These are phyloP conservation scores for Neurospora hispaniola DNA, from an alignment of 495 filamentous ascomycete species.

Conservation along the genomic window DNA sequence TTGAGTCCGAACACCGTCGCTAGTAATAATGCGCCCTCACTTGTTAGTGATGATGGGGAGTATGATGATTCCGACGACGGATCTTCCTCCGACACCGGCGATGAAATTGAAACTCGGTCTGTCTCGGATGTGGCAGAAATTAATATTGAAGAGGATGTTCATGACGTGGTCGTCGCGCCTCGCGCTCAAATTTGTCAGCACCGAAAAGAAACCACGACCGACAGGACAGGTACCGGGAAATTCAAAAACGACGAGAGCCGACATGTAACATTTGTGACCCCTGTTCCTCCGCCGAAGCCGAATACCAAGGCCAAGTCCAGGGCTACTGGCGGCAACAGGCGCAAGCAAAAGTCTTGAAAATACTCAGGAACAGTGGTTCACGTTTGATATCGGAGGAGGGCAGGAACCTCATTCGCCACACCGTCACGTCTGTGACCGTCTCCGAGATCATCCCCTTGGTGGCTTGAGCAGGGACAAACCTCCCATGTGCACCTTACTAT, in stretches of 20 bases:
- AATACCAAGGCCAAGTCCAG: conserved; percentile 12
- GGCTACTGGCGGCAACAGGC: conserved; percentile 8
- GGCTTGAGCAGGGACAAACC: neutral
- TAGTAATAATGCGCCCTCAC: conserved; percentile 70
- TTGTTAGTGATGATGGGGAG: conserved; percentile 80
- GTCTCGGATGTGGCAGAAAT: conserved; percentile 42
- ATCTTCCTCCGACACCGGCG: conserved; percentile 34
- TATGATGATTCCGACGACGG: conserved; percentile 50
- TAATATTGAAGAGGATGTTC: conserved; percentile 32
- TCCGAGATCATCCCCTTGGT: neutral
- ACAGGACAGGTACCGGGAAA: conserved; percentile 13
- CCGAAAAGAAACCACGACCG: conserved; percentile 9
- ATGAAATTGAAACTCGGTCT: conserved; percentile 29
- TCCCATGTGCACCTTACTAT: neutral
- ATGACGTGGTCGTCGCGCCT: conserved; percentile 24
- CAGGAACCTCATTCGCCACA: neutral
- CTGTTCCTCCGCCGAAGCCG: conserved; percentile 24
- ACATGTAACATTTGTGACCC: conserved; percentile 36
- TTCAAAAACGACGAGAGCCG: conserved; percentile 35
- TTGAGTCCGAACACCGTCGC: conserved; percentile 71
- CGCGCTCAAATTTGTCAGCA: conserved; percentile 27
- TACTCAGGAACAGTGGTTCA: neutral
- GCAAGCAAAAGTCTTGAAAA: conserved; percentile 16
- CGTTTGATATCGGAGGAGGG: neutral
- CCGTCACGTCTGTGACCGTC: neutral